Conservation (phyloP, 2,329 filamentous ascomycete species). For the Diplodia sapinea region DNA sequence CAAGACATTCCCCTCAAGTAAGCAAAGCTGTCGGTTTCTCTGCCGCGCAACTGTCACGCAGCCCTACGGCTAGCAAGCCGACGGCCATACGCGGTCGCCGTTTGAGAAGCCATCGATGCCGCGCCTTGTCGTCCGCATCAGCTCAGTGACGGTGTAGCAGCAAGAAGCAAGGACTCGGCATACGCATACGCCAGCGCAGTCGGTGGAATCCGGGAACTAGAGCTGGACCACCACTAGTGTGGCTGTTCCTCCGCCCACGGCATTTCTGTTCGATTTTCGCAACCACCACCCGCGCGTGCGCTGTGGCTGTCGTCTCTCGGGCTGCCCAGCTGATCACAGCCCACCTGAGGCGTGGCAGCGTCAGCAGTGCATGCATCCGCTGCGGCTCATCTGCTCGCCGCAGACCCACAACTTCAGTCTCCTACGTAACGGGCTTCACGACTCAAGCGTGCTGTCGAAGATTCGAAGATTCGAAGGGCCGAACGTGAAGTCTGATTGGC, state of each 20-base stretch:
- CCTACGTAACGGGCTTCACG: background rate
- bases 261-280: conserved; percentile 1
- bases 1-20: background rate
- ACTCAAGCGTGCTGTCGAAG: conserved; percentile 6
- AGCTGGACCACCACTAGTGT: background rate
- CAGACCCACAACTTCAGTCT: conserved; percentile 17
- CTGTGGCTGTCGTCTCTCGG: conserved; percentile 10
- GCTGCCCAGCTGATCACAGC: conserved; percentile 13
- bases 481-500: conserved; percentile 9
- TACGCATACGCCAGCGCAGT: background rate
- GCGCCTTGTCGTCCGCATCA: background rate
- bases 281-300: conserved; percentile 3
- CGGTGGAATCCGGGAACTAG: conserved; percentile 17
- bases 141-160: background rate
- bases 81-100: conserved; percentile 2
- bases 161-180: background rate
- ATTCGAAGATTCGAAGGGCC: conserved; percentile 13
- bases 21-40: background rate
- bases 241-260: conserved; percentile 17
- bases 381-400: conserved; percentile 19
- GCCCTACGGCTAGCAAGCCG: background rate
- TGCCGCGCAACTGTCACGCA: background rate
- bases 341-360: conserved; percentile 18
- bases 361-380: conserved; percentile 16
- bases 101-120: background rate